A percentile compares a stretch with the other conserved stretches of the same genome.
Evolutionary conservation across 176 grass and related monocot genomes (phyloP).

Genomic region (Areca catechu): DNA sequence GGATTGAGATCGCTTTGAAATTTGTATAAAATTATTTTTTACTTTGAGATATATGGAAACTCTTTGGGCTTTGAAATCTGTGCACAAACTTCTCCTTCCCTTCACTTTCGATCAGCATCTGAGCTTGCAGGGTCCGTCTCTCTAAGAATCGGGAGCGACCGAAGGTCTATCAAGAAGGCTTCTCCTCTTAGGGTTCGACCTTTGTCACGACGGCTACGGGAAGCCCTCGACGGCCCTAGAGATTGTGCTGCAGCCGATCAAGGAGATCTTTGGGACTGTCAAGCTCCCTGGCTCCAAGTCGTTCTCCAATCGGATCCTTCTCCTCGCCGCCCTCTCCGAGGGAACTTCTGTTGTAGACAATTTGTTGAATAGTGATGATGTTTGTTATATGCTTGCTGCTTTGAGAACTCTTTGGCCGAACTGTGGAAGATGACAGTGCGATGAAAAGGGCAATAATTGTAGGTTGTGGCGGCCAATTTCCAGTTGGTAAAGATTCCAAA

Average conservation of each 20-base stretch:
- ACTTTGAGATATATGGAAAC: no score
- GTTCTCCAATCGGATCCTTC: conserved; percentile 94
- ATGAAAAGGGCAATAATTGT: conserved; percentile 73
- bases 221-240: conserved; percentile 51
- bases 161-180: no score
- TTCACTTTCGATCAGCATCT: conserved; percentile 11
- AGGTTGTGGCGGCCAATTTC: conserved; percentile 75
- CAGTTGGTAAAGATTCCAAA: conserved; percentile 32
- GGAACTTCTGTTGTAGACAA: conserved; percentile 91
- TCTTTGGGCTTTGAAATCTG: no score
- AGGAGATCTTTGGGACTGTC: conserved; percentile 79
- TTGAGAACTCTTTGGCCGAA: conserved; percentile 74
- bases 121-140: background rate
- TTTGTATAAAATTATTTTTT: no score
- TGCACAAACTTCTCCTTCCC: no score
- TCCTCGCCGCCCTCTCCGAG: conserved; percentile 81
- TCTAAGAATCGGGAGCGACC: background rate
- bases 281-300: conserved; percentile 93
- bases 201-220: conserved; percentile 30
- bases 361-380: conserved; percentile 89
- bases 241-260: conserved; percentile 84
- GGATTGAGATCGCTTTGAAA: no score
- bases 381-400: conserved; percentile 96
- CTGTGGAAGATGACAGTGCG: conserved; percentile 65
- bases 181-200: conserved; percentile 11